Evolutionary conservation across 2,329 filamentous ascomycete species (phyloP).

Genomic region (Trichoderma hamatum): DNA sequence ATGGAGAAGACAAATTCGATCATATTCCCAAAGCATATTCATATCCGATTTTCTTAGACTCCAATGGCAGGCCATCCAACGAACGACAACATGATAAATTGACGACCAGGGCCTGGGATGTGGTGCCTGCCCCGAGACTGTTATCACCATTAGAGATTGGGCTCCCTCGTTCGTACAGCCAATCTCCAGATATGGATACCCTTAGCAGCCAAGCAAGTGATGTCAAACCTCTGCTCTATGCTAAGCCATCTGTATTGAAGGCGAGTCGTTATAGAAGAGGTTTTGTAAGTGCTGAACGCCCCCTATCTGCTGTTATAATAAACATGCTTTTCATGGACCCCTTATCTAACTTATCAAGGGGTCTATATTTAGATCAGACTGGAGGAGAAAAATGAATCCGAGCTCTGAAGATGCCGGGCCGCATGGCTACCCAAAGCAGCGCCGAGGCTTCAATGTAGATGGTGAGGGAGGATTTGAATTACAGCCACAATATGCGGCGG

Average conservation of each 20-base stretch:
- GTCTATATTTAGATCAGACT: neutral
- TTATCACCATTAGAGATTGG: neutral
- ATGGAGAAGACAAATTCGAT: neutral
- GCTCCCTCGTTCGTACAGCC: neutral
- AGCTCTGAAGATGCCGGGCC: neutral
- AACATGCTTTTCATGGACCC: too few relatives aligned
- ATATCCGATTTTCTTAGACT: neutral
- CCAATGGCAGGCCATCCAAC: neutral
- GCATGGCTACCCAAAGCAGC: neutral
- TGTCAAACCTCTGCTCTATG: neutral
- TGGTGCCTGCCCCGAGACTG: neutral
- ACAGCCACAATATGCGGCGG: neutral
- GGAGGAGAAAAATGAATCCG: neutral
- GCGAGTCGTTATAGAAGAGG: neutral
- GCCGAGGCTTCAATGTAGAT: constrained; percentile 32
- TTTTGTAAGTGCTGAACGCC: neutral
- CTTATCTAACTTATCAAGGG: constrained; percentile 1
- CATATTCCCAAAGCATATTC: neutral
- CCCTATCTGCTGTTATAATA: neutral
- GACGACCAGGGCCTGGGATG: neutral
- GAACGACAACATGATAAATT: neutral
- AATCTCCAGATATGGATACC: neutral
- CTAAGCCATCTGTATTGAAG: neutral
- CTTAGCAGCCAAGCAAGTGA: constrained; percentile 6
- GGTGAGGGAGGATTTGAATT: constrained; percentile 29